Conservation (phyloP, 768 basidiomycete species). For the Boletales sp. region DNA sequence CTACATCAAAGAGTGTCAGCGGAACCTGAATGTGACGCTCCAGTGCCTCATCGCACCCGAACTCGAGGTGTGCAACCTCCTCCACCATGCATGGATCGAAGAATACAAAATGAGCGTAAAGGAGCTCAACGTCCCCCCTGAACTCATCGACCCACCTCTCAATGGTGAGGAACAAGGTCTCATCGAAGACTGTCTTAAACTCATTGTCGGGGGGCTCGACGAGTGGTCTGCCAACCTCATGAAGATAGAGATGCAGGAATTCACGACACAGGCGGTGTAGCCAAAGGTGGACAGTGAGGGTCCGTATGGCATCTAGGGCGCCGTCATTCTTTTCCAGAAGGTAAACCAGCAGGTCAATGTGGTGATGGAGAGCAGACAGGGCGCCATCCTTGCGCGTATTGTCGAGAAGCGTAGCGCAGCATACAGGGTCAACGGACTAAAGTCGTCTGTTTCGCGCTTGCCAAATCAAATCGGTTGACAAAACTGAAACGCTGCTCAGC, state of each 20-base stretch:
- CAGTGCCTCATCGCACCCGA: conserved; percentile 65
- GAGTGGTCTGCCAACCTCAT: conserved; percentile 96
- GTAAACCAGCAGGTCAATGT: conserved; percentile 95
- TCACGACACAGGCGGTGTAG: conserved; percentile 75
- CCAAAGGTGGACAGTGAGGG: conserved; percentile 90
- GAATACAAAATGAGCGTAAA: conserved; percentile 95
- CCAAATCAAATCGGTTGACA: too few relatives aligned
- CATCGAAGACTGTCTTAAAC: conserved; percentile 91
- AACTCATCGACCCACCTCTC: conserved; percentile 81
- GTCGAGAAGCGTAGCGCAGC: conserved; percentile 78
- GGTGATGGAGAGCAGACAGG: conserved; percentile 94
- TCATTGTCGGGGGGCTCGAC: conserved; percentile 93
- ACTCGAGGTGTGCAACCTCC: conserved; percentile 80
- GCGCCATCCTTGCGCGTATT: conserved; percentile 86
- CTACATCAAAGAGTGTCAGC: conserved; percentile 88
- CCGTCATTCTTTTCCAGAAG: conserved; percentile 96
- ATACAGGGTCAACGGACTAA: conserved; percentile 88
- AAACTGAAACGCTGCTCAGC: too few relatives aligned
- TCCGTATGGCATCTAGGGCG: conserved; percentile 85
- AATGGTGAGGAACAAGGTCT: conserved; percentile 91
- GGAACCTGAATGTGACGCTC: conserved; percentile 70
- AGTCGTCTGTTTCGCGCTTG: too few relatives aligned
- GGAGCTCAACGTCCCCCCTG: conserved; percentile 79
- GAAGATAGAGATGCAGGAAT: conserved; percentile 84
- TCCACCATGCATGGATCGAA: conserved; percentile 94